Evolutionary conservation across 129 eudicot genomes (phyloP).

Genomic region (Tanacetum coccineum): DNA sequence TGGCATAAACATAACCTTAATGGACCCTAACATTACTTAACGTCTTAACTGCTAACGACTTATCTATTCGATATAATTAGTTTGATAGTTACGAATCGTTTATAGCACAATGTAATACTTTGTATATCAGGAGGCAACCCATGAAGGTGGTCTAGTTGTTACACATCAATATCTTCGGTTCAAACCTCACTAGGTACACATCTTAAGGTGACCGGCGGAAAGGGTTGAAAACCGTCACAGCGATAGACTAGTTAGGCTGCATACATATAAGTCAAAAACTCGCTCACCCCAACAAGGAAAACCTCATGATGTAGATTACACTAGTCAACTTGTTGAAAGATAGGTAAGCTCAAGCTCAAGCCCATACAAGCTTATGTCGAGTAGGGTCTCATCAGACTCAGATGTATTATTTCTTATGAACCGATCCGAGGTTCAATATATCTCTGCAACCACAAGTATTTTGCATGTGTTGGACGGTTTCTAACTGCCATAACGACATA

Average conservation of each 20-base stretch:
- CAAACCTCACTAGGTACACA: background rate
- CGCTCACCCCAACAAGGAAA: background rate
- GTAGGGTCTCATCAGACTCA: background rate
- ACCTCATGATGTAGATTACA: background rate
- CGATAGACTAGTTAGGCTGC: background rate
- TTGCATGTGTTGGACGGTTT: no score
- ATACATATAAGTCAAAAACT: background rate
- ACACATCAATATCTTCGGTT: background rate
- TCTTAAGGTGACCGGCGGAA: background rate
- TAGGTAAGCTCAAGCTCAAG: background rate
- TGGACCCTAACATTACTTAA: no score
- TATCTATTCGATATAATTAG: background rate
- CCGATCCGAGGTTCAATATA: no score
- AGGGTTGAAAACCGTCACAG: background rate
- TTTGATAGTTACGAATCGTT: slow-evolving; percentile 3
- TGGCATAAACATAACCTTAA: no score
- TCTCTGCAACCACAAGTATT: no score
- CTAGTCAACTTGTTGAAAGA: slow-evolving; percentile 3
- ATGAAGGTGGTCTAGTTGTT: background rate
- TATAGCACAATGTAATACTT: background rate
- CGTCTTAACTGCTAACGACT: background rate
- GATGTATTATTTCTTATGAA: no score
- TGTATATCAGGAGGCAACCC: no score
- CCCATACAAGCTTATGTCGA: background rate
- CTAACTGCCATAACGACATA: slow-evolving; percentile 9